Conservation (phyloP, 768 basidiomycete genomes). For the Omphalotus guepiniiformis region DNA sequence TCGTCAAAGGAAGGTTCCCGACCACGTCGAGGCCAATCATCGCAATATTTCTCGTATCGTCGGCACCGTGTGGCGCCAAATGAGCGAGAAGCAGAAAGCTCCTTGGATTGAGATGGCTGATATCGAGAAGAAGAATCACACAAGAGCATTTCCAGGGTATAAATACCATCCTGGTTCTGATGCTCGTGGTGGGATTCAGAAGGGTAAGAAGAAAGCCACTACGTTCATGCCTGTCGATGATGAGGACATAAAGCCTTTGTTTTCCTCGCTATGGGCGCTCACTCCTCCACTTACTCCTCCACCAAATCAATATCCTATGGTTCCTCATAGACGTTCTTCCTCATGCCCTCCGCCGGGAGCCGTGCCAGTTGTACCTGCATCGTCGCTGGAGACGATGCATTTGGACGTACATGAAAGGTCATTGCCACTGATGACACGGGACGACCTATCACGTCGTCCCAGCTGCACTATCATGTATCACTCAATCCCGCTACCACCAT, state of each 20-base stretch:
- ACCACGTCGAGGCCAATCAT: constrained; percentile 56
- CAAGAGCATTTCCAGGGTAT: constrained; percentile 37
- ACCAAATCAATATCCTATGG: constrained; percentile 7
- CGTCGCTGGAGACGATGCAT: constrained; percentile 9
- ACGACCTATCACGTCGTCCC: constrained; percentile 31
- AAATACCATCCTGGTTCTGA: constrained; percentile 30
- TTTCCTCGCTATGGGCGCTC: not conserved
- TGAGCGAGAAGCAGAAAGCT: constrained; percentile 38
- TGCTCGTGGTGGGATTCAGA: not conserved
- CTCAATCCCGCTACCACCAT: constrained; percentile 17
- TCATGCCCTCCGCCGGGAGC: constrained; percentile 38
- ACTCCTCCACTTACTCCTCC: constrained; percentile 10
- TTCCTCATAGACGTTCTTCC: constrained; percentile 31
- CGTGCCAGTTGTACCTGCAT: constrained; percentile 18
- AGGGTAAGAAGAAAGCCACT: constrained; percentile 13
- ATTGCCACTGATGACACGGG: constrained; percentile 20
- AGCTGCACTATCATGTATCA: constrained; percentile 30
- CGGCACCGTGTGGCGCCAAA: constrained; percentile 60
- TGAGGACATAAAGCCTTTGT: constrained; percentile 13
- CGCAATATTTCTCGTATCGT: constrained; percentile 66
- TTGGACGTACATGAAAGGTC: constrained; percentile 11
- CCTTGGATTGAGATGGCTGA: constrained; percentile 52
- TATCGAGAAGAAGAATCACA: constrained; percentile 42
- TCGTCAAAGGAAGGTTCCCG: constrained; percentile 52
- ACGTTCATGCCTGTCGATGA: not conserved